Percentiles rank a stretch among this genome's conserved stretches.
These are phyloP conservation scores for Psilocybe cyanescens DNA, from an alignment of 768 basidiomycete species.

Conservation along the genomic window DNA sequence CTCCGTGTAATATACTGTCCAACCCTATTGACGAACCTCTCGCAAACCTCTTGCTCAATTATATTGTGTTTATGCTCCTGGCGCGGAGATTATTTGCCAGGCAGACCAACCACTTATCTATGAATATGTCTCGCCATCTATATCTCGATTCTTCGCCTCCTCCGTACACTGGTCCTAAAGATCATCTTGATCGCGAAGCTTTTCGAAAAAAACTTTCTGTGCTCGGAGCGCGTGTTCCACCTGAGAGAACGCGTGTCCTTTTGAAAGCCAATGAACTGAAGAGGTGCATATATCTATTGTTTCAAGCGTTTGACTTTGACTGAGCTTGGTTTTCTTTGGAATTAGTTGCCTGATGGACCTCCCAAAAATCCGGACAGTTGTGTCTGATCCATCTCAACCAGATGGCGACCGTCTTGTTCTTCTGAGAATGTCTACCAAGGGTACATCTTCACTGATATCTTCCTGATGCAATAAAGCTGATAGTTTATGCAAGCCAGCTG, in stretches of 20 bases:
- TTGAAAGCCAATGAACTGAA: slow-evolving; percentile 62
- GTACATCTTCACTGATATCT: slow-evolving; percentile 39
- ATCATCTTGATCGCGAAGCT: slow-evolving; percentile 58
- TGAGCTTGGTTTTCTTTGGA: slow-evolving; percentile 1
- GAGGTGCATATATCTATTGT: slow-evolving; percentile 45
- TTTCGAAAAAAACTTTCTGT: slow-evolving; percentile 72
- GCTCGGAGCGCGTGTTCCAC: slow-evolving; percentile 67
- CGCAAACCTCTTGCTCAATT: neutral
- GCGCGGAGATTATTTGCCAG: slow-evolving; percentile 12
- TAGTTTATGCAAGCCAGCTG: slow-evolving; percentile 58
- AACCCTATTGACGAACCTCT: neutral
- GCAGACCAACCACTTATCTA: slow-evolving; percentile 2
- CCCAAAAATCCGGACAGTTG: slow-evolving; percentile 67
- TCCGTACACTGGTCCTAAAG: slow-evolving; percentile 50
- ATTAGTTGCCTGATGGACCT: slow-evolving; percentile 67
- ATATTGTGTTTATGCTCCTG: slow-evolving; percentile 17
- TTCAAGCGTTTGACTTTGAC: slow-evolving; percentile 1
- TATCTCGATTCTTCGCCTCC: slow-evolving; percentile 45
- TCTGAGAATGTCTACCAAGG: slow-evolving; percentile 62
- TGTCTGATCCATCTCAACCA: slow-evolving; percentile 50
- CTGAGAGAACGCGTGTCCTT: slow-evolving; percentile 55
- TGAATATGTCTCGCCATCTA: slow-evolving; percentile 40
- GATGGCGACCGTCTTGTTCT: slow-evolving; percentile 67
- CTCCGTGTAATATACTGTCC: neutral
- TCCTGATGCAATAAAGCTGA: slow-evolving; percentile 18